Base-by-base conservation (phyloP, 192 early-diverging fungal species). In the Powellomyces hirtus region DNA sequence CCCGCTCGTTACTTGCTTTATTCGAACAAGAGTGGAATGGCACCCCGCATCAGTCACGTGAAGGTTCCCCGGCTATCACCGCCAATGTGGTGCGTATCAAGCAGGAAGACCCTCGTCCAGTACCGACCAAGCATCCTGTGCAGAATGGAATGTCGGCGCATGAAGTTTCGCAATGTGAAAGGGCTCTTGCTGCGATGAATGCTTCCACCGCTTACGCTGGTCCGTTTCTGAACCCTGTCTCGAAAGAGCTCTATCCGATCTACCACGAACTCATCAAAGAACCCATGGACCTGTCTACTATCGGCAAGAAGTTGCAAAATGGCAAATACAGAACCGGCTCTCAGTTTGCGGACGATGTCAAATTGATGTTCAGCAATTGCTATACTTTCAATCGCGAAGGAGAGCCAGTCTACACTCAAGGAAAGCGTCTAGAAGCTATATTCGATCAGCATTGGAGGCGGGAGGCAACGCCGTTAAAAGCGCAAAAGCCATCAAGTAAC, bases 211-310 rank as follows among this genome's bases (percentile, higher is more conserved):
- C 14, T 5, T 27, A 8, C 59, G 33, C 59, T 20, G 59, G 16
- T 16, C 59, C 59, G 3, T 60, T 60, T 37, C 37, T 30, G 13
- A n/a, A 18, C 2, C 59, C 59, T 10, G 59, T 60, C 2, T 64
- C 62, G 7, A 53, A 58, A 33, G 30, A 24, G 36, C 36, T 40
- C 4, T 60, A 60, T 40, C 94, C 94, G 14, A 88, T 86, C 57
- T 99, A 99, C 79, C 87, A 89, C 38, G 78, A 78, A 3, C 80
- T 97, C 8, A 85, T 96, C 77, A 94, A 94, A 60, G 68, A 88
- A 38, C 94, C 94, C 3, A 96, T 96, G 91, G 94, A 96, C 68
- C 72, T 96, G 33, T 75, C 80, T 18, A 96, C 93, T 0, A 85
- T 96, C 20, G 81, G 87, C 66, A 74, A 74, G 38, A 85, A 88